Conservation (phyloP, 345 rosid genomes). For the Eucalyptus erythrocorys region DNA sequence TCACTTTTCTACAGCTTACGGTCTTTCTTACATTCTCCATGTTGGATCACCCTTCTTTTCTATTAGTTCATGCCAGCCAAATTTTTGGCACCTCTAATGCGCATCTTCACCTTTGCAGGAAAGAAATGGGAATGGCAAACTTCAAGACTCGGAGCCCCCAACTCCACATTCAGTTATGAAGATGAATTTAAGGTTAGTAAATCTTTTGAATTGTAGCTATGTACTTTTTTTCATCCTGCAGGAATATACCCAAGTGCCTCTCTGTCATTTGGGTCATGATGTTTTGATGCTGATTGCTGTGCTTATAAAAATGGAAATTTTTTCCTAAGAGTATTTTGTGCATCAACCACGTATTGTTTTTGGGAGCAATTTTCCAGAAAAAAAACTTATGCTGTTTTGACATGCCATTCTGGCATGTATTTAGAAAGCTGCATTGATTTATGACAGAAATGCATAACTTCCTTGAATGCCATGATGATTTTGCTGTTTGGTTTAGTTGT, state of each 20-base stretch:
- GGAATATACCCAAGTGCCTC: background rate
- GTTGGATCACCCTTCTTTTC: background rate
- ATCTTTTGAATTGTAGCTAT: background rate
- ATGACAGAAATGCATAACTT: background rate
- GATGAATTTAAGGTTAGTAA: slow-evolving; percentile 67
- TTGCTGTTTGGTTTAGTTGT: background rate
- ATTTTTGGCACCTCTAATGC: background rate
- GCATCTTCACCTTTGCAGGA: slow-evolving; percentile 40
- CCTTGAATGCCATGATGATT: background rate
- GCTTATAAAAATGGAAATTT: background rate
- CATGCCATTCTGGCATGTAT: background rate
- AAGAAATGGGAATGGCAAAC: slow-evolving; percentile 66
- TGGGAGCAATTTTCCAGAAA: background rate
- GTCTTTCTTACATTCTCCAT: background rate
- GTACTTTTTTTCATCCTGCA: background rate
- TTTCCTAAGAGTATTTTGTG: background rate
- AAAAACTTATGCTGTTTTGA: background rate
- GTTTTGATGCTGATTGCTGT: background rate
- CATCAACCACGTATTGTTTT: background rate
- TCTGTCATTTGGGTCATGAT: background rate
- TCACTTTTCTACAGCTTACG: background rate
- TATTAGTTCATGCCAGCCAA: background rate
- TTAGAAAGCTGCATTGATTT: background rate
- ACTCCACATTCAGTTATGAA: slow-evolving; percentile 84
- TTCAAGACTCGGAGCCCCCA: slow-evolving; percentile 93